phyloP scores from a whole-genome alignment of 768 basidiomycete species.

The Termitomyces sp. region DNA sequence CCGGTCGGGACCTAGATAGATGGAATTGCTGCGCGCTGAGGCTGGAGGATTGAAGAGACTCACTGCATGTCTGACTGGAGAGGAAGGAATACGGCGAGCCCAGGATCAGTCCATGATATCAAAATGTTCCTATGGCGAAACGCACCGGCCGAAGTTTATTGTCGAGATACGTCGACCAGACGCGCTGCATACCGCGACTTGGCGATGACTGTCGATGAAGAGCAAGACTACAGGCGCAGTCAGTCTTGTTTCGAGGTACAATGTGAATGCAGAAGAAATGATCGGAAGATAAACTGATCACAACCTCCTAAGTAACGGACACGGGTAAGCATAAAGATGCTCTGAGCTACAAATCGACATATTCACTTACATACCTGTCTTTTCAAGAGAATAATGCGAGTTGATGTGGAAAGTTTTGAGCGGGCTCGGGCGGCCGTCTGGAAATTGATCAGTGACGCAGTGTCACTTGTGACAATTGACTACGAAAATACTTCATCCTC shows the following conservation, averaged over 20 bases:
- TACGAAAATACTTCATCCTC: too few relatives aligned
- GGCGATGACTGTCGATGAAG: neutral
- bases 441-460: neutral
- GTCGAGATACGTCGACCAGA: slow-evolving; percentile 50
- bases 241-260: neutral
- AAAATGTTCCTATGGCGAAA: slow-evolving; percentile 10
- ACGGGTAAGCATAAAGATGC: neutral
- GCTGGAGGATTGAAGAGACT: neutral
- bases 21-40: slow-evolving; percentile 15
- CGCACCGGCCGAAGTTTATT: slow-evolving; percentile 14
- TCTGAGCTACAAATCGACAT: neutral
- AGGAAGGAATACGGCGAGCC: neutral
- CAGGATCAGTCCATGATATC: slow-evolving; percentile 1
- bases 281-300: neutral
- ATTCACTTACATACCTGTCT: neutral
- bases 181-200: slow-evolving; percentile 33
- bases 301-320: neutral
- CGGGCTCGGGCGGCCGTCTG: too few relatives aligned
- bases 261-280: neutral
- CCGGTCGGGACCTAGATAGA: slow-evolving; percentile 22
- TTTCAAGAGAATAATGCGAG: neutral
- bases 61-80: slow-evolving; percentile 14
- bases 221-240: neutral
- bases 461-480: neutral
- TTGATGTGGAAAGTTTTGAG: neutral